Evolutionary conservation across 805 yeast genomes (phyloP).

Genomic region (Torulaspora indica): DNA sequence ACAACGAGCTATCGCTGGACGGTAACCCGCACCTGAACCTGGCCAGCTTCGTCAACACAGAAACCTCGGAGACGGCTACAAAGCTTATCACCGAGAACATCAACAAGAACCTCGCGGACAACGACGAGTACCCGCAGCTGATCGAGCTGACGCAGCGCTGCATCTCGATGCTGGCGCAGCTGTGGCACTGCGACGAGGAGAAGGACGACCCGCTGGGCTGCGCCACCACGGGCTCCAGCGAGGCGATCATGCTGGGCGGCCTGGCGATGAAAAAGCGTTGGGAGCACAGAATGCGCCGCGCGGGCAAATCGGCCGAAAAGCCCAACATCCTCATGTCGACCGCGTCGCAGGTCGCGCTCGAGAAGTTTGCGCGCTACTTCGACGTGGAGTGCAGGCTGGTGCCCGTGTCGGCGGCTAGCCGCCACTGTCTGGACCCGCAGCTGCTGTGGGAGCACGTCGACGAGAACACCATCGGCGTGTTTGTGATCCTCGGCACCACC

Average conservation of each 20-base stretch:
- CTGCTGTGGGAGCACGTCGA: slow-evolving; percentile 63
- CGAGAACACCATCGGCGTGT: slow-evolving; percentile 90
- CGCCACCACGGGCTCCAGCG: slow-evolving; percentile 91
- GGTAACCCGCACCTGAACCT: slow-evolving; percentile 79
- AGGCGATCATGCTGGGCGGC: slow-evolving; percentile 92
- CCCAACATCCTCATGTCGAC: slow-evolving; percentile 92
- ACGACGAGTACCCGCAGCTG: slow-evolving; percentile 87
- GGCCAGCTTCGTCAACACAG: slow-evolving; percentile 87
- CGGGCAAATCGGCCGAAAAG: slow-evolving; percentile 53
- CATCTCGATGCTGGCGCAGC: slow-evolving; percentile 66
- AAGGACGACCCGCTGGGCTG: slow-evolving; percentile 60
- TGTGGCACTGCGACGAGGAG: slow-evolving; percentile 61
- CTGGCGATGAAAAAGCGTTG: slow-evolving; percentile 86
- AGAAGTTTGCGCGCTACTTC: slow-evolving; percentile 89
- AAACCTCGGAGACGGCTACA: slow-evolving; percentile 48
- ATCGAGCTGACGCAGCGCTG: slow-evolving; percentile 77
- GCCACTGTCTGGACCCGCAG: slow-evolving; percentile 59
- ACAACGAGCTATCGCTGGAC: slow-evolving; percentile 72
- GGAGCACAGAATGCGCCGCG: slow-evolving; percentile 61
- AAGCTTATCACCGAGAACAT: slow-evolving; percentile 62
- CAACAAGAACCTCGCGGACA: slow-evolving; percentile 85
- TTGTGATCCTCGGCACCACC: slow-evolving; percentile 84
- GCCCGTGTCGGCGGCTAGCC: slow-evolving; percentile 55
- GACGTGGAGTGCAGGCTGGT: slow-evolving; percentile 82
- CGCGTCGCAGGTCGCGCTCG: slow-evolving; percentile 90